Conservation (phyloP, 106 monocot species). For the Gastrodia elata region DNA sequence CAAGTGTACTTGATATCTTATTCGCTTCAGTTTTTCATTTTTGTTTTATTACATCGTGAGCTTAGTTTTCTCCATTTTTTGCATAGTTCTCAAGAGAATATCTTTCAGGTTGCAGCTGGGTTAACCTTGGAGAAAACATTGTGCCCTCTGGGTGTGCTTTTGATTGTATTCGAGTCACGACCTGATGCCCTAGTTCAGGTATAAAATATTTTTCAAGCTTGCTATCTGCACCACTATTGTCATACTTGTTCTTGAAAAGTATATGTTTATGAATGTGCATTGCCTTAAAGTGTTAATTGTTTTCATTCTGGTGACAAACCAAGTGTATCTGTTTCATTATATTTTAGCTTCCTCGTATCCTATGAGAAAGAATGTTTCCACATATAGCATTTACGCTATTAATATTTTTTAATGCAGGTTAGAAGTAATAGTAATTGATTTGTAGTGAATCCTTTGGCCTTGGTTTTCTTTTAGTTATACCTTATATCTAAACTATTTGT, state of each 20-base stretch:
- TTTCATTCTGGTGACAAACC: background rate
- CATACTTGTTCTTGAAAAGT: background rate
- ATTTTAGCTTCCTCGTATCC: background rate
- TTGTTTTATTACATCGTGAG: background rate
- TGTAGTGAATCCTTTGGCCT: too few relatives aligned
- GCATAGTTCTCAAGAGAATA: background rate
- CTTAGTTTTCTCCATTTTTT: background rate
- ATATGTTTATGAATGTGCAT: background rate
- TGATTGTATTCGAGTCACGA: constrained; percentile 94
- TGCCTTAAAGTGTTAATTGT: background rate
- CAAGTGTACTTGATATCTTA: background rate
- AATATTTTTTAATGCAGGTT: background rate
- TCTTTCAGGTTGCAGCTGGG: constrained; percentile 66
- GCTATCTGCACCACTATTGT: background rate
- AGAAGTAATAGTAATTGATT: too few relatives aligned
- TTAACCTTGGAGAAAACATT: constrained; percentile 74
- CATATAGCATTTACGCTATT: background rate
- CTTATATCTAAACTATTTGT: too few relatives aligned
- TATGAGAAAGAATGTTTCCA: background rate
- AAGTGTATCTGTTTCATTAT: background rate
- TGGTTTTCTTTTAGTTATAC: too few relatives aligned
- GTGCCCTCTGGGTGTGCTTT: constrained; percentile 72
- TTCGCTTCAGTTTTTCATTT: background rate
- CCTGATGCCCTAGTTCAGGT: constrained; percentile 99
- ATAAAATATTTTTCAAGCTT: constrained; percentile 13